Conservation (phyloP, 2,329 filamentous ascomycete species). For the Botryosphaeria dothidea region DNA sequence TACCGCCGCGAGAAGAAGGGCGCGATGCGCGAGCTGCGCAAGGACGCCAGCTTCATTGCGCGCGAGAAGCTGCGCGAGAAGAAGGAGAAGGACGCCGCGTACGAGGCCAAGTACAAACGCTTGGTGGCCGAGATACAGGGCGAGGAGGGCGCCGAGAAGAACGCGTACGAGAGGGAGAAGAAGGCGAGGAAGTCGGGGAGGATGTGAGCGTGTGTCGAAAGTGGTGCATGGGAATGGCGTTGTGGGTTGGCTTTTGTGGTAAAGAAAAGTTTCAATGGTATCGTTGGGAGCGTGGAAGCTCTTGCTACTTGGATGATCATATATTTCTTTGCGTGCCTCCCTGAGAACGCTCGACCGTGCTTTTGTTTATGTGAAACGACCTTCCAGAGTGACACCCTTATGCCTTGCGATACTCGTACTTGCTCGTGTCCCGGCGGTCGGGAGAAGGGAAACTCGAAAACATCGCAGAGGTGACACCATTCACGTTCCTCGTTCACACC, state of each 20-base stretch:
- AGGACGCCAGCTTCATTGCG: conserved; percentile 92
- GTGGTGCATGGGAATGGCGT: not conserved
- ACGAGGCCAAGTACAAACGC: conserved; percentile 94
- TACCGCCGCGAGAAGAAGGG: conserved; percentile 96
- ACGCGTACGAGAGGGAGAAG: conserved; percentile 88
- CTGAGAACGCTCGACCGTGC: not conserved
- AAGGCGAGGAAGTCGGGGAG: conserved; percentile 71
- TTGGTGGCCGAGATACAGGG: conserved; percentile 94
- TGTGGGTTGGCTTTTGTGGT: not conserved
- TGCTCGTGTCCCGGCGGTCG: not conserved
- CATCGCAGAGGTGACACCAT: too few species aligned
- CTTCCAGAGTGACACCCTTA: too few species aligned
- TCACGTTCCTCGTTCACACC: too few species aligned
- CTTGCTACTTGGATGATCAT: not conserved
- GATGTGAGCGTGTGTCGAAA: not conserved
- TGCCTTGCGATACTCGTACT: not conserved
- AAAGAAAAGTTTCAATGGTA: not conserved
- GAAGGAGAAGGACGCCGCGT: conserved; percentile 88
- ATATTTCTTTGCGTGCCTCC: not conserved
- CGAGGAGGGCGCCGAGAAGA: conserved; percentile 83
- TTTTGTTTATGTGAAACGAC: too few species aligned
- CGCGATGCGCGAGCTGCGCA: conserved; percentile 87
- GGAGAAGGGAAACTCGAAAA: too few species aligned
- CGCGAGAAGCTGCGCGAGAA: conserved; percentile 87
- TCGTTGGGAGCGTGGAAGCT: not conserved